Evolutionary conservation across 139 green algal genomes (phyloP).

Genomic region (Micractinium sp.): DNA sequence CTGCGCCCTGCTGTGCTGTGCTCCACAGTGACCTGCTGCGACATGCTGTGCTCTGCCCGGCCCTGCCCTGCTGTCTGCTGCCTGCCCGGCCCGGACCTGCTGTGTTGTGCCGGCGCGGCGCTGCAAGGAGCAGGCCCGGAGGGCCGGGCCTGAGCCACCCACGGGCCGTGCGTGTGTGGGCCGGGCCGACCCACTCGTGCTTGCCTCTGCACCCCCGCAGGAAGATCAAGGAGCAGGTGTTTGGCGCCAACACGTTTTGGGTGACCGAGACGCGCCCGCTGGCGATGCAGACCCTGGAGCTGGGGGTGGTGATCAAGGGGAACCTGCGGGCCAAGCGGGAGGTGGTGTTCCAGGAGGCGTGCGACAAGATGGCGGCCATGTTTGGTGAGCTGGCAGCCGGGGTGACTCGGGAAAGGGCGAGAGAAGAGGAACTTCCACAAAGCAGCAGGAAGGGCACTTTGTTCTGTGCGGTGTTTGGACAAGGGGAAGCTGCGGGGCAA

Average conservation of each 20-base stretch:
- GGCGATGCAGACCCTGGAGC: slow-evolving; percentile 47
- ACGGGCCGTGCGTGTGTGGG: too few species aligned
- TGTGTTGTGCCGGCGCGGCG: too few species aligned
- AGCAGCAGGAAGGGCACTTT: too few species aligned
- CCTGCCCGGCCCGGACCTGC: too few species aligned
- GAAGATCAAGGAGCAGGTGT: slow-evolving; percentile 75
- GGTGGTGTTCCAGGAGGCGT: slow-evolving; percentile 64
- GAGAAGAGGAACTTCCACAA: too few species aligned
- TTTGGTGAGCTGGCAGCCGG: slow-evolving; percentile 50
- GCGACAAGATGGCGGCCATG: slow-evolving; percentile 50
- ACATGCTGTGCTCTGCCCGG: background rate
- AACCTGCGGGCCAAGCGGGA: slow-evolving; percentile 79
- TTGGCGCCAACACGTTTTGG: slow-evolving; percentile 83
- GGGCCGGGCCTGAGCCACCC: too few species aligned
- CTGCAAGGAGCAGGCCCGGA: too few species aligned
- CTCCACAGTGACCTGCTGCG: background rate
- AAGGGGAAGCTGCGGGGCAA: background rate
- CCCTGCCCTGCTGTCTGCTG: too few species aligned
- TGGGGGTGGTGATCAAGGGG: slow-evolving; percentile 74
- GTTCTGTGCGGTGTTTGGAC: too few species aligned
- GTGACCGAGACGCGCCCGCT: slow-evolving; percentile 74
- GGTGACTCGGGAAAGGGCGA: too few species aligned
- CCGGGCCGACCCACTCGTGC: too few species aligned
- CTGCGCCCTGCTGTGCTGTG: background rate
- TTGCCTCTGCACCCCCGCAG: slow-evolving; percentile 6